Percentiles rank a stretch among this genome's conserved stretches.
phyloP scores from a whole-genome alignment of 116 monocot genomes.

The Trichopus zeylanicus region DNA sequence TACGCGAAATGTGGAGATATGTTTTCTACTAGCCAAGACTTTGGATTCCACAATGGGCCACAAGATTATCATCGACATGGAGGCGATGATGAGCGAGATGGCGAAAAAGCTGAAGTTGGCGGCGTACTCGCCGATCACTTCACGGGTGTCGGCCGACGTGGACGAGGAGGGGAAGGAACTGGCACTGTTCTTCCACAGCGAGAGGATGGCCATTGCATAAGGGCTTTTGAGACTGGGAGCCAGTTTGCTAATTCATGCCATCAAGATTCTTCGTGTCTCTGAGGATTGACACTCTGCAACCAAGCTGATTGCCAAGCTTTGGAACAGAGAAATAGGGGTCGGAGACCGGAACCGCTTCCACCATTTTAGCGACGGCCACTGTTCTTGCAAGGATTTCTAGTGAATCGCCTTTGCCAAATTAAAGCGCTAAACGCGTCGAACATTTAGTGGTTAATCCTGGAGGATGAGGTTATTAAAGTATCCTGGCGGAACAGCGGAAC shows the following conservation, averaged over 20 bases:
- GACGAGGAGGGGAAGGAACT: conserved; percentile 68
- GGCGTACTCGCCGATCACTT: conserved; percentile 35
- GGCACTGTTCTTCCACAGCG: conserved; percentile 52
- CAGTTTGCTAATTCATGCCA: conserved; percentile 44
- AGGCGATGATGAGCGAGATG: conserved; percentile 36
- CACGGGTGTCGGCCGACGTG: conserved; percentile 27
- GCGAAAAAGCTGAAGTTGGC: conserved; percentile 31
- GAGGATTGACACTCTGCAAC: conserved; percentile 67
- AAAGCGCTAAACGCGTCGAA: no score
- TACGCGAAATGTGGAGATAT: conserved; percentile 65
- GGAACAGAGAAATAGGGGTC: conserved; percentile 54
- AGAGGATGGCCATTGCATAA: conserved; percentile 74
- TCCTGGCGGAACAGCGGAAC: no score
- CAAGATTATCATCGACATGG: conserved; percentile 24
- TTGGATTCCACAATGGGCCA: conserved; percentile 28
- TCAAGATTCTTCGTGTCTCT: conserved; percentile 62
- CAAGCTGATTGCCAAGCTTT: conserved; percentile 52
- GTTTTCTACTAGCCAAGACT: conserved; percentile 16
- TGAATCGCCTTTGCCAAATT: no score
- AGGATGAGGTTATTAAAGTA: no score
- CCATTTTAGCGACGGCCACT: conserved; percentile 58
- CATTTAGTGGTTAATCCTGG: no score
- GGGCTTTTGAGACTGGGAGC: conserved; percentile 42
- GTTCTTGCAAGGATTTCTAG: conserved; percentile 85
- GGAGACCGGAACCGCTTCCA: conserved; percentile 74